Conservation (phyloP, 208 protist species). For the Acanthamoeba lenticulata region DNA sequence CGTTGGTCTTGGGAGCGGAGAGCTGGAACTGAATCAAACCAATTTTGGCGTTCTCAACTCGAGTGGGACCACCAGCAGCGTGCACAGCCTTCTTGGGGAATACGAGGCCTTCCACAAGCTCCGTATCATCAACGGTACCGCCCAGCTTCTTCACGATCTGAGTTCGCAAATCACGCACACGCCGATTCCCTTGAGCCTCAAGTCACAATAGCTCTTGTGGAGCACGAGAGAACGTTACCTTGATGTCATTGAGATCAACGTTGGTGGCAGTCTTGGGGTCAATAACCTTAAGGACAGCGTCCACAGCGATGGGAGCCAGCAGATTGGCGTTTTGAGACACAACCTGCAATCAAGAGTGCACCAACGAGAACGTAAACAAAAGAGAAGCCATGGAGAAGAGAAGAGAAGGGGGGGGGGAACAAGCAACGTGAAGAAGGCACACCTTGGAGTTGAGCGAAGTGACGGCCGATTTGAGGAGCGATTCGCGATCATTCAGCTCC, state of each 20-base stretch:
- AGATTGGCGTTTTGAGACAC: slow-evolving; percentile 96
- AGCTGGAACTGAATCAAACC: slow-evolving; percentile 99
- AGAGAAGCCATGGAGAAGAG: not conserved
- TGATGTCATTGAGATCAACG: slow-evolving; percentile 98
- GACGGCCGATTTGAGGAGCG: slow-evolving; percentile 95
- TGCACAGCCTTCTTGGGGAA: slow-evolving; percentile 92
- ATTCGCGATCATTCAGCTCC: slow-evolving; percentile 93
- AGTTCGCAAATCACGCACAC: not conserved
- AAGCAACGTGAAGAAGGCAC: not conserved
- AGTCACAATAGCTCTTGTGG: not conserved
- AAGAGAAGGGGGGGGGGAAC: not conserved
- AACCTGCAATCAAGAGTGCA: slow-evolving; percentile 69
- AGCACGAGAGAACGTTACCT: slow-evolving; percentile 78
- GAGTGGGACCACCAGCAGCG: slow-evolving; percentile 92
- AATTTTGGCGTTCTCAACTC: slow-evolving; percentile 98
- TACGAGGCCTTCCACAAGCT: slow-evolving; percentile 95
- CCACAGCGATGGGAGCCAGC: slow-evolving; percentile 99
- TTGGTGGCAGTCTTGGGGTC: slow-evolving; percentile 91
- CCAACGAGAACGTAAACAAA: not conserved
- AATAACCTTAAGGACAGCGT: slow-evolving; percentile 94
- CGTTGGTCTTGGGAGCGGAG: slow-evolving; percentile 99
- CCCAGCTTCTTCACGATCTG: slow-evolving; percentile 88
- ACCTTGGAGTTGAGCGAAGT: slow-evolving; percentile 99
- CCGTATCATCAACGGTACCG: slow-evolving; percentile 98
- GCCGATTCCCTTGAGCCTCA: not conserved